Base-by-base conservation (phyloP, 1,139 yeast genomes). In the Zygoascus hellenicus region DNA sequence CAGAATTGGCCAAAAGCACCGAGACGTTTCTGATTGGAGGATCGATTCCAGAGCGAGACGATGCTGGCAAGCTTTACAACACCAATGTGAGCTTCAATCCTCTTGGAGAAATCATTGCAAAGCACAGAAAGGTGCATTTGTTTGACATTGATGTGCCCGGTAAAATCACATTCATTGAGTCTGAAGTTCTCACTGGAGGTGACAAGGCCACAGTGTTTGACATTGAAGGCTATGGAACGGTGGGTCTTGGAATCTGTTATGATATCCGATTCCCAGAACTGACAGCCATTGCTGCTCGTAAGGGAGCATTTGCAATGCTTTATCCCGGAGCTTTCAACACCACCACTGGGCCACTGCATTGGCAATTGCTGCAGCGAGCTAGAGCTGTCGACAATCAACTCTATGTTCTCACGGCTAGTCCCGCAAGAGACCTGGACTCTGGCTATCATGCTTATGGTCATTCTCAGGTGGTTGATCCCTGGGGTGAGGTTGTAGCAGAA, bases 251-350 rank as follows among this genome's bases (percentile, higher is more conserved):
- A 6, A 89, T 90, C 56, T 88, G 97, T 66, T 90, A 90, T 64
- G 97, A 90, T 61, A 80, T 90, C 57, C 72, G 97, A 55, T 90
- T 90, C 70, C 96, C 95, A 0, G 97, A 90, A 64, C 72, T 89
- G 54, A 95, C 97, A 1, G 76, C 81, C 56, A 74, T 83, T 17
- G 89, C 95, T 7, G 80, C 95, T 3, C 76, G 97, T 54, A 77
- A 80, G 48, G 65, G 71, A 49, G 81, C 95, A 0, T 88, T 88
- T 67, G 95, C 94, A 33, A 83, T 89, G 92, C 74, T 88, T 46
- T 89, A 88, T 57, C 97, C 97, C 0, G 95, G 96, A 46, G 97
- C 97, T 0, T 90, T 90, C 71, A 90, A 90, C 70, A 86, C 95
- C 17, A 87, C 92, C 29, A 90, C 97, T 0, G 97, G 97, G 0